Evolutionary conservation across 306 rosid genomes (phyloP), one percentile per base, ranked within the genome.

Genomic region (Lathyrus aphaca): DNA sequence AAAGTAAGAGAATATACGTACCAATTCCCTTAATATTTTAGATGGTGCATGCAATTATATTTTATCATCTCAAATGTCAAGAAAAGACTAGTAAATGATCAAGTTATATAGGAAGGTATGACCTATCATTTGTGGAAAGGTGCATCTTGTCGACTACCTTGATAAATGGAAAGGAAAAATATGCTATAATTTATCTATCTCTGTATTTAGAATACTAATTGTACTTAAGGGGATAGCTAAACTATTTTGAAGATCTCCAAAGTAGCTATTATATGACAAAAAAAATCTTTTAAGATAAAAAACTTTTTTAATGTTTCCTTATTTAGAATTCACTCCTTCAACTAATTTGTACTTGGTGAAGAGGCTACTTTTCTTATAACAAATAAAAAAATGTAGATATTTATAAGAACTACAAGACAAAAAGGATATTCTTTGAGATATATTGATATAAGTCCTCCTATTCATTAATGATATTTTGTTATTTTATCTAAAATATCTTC

Each of bases 401-500:
- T 13, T 54, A 15, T 17, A 72, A 12, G 43, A 51, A 23, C 68
- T 13, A 73, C 21, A 38, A 29, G 69, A 68, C 66, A 38, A 56
- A 73, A 50, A 62, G 43, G 70, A 81, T 77, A 73, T 77, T 81
- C 69, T 32, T n/a, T 46, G 27, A 16, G 56, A 56, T 56, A 56
- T 6, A 25, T 2, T 27, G 14, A 25, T 55, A 56, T 12, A 21
- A 53, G 56, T 49, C n/a, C 71, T 27, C 27, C 39, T 44, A 46
- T 37, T 51, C 71, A 68, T 77, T 61, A 49, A 63, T 48, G 73
- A 76, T 45, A 27, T 55, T 56, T 56, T 14, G 53, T 29, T 72
- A 42, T 19, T 59, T 68, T 73, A 54, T 55, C 82, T 6, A 55
- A 23, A 79, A 62, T 53, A 71, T 76, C 75, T 72, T 10, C 64